Conservation (phyloP, 139 green algal genomes). For the Micractinium sp. region DNA sequence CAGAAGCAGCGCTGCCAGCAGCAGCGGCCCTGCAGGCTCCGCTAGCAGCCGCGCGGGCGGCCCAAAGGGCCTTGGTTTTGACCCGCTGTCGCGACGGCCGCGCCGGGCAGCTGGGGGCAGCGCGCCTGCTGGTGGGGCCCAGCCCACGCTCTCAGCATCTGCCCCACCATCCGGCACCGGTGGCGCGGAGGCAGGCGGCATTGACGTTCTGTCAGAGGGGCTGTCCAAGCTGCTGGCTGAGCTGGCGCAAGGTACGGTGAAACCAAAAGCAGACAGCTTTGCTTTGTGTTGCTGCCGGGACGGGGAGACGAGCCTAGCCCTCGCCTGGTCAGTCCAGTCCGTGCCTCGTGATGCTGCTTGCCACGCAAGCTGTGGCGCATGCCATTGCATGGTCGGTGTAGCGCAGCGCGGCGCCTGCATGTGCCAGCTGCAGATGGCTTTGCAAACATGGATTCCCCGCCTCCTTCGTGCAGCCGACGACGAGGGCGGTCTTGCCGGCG, state of each 20-base stretch:
- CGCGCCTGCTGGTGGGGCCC: background rate
- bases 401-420: background rate
- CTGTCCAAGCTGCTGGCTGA: slow-evolving; percentile 29
- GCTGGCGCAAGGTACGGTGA: slow-evolving; percentile 22
- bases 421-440: background rate
- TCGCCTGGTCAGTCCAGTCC: too few species aligned
- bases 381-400: background rate
- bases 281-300: background rate
- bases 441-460: background rate
- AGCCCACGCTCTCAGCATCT: background rate
- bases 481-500: background rate
- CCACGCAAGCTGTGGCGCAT: background rate
- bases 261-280: background rate
- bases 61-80: background rate
- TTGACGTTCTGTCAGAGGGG: slow-evolving; percentile 16
- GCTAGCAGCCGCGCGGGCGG: background rate
- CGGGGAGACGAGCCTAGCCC: background rate
- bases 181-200: background rate
- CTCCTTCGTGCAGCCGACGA: background rate
- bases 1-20: too few species aligned
- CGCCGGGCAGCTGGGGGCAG: too few species aligned
- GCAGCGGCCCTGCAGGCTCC: background rate
- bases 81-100: background rate
- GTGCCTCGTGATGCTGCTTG: too few species aligned
- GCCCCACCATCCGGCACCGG: background rate